A percentile compares a stretch with the other conserved stretches of the same genome.
Conservation (phyloP, 176 grass and related monocot genomes). For the Musa beccarii region DNA sequence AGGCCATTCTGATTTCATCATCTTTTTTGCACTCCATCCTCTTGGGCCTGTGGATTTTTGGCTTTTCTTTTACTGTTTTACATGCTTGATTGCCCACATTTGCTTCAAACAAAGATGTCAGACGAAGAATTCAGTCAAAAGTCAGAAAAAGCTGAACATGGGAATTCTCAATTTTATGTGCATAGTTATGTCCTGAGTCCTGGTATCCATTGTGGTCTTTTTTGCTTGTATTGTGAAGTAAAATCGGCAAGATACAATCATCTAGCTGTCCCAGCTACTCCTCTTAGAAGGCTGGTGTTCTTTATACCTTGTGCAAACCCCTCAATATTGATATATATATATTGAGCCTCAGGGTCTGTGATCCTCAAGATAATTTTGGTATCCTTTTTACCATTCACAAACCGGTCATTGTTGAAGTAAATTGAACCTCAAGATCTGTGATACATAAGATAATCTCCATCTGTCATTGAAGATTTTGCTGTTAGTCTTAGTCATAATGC, state of each 20-base stretch:
- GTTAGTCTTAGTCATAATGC: neutral
- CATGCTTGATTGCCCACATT: too few relatives aligned
- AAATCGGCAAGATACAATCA: neutral
- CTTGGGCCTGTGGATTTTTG: too few relatives aligned
- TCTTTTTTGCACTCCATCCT: too few relatives aligned
- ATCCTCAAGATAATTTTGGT: neutral
- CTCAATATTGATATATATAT: neutral
- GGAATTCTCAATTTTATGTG: neutral
- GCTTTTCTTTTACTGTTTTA: too few relatives aligned
- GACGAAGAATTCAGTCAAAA: neutral
- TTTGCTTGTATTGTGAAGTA: neutral
- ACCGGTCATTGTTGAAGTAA: too few relatives aligned
- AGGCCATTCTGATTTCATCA: too few relatives aligned
- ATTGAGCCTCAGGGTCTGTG: neutral
- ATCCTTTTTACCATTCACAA: too few relatives aligned
- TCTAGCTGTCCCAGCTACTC: neutral
- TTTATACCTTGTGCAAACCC: neutral
- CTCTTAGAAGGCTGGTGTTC: neutral
- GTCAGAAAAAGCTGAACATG: neutral
- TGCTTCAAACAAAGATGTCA: too few relatives aligned
- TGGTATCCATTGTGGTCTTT: neutral
- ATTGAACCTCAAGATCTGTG: too few relatives aligned
- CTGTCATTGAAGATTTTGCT: conserved; percentile 32
- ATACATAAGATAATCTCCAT: too few relatives aligned
- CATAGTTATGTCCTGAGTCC: neutral